phyloP scores from a whole-genome alignment of 108 stramenopile genomes.

The Skeletonema potamos region DNA sequence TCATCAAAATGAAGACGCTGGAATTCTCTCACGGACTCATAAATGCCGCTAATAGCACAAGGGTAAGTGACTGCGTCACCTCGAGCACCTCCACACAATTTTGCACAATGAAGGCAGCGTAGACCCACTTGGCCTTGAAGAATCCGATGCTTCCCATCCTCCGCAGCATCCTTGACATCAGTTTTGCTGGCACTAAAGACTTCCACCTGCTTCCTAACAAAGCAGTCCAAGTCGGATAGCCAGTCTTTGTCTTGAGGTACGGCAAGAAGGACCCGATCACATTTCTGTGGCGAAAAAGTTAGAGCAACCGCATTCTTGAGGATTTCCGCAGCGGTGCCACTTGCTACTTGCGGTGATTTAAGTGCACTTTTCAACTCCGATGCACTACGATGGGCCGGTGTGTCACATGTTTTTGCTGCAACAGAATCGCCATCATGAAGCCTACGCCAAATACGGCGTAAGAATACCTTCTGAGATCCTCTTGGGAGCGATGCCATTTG shows the following conservation, averaged over 20 bases:
- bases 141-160: constrained; percentile 54
- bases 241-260: constrained; percentile 86
- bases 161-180: constrained; percentile 60
- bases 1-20: constrained; percentile 75
- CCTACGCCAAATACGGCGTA: constrained; percentile 87
- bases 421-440: constrained; percentile 60
- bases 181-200: constrained; percentile 67
- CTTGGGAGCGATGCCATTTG: constrained; percentile 81
- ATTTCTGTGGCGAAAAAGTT: not conserved
- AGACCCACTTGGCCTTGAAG: constrained; percentile 76
- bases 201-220: constrained; percentile 75
- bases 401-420: not conserved
- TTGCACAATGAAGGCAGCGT: constrained; percentile 79
- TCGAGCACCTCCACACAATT: constrained; percentile 23
- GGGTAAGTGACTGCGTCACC: constrained; percentile 72
- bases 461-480: constrained; percentile 88
- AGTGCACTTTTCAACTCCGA: too few species aligned
- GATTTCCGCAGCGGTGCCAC: not conserved
- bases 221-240: constrained; percentile 82
- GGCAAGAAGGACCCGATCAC: constrained; percentile 57
- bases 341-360: not conserved
- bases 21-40: constrained; percentile 82
- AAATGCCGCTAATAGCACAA: constrained; percentile 74
- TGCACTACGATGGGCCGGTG: not conserved
- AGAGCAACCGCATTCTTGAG: not conserved